Evolutionary conservation across 1,139 yeast species (phyloP), one percentile per base, ranked within the genome.

Genomic region (Eremothecium coryli): DNA sequence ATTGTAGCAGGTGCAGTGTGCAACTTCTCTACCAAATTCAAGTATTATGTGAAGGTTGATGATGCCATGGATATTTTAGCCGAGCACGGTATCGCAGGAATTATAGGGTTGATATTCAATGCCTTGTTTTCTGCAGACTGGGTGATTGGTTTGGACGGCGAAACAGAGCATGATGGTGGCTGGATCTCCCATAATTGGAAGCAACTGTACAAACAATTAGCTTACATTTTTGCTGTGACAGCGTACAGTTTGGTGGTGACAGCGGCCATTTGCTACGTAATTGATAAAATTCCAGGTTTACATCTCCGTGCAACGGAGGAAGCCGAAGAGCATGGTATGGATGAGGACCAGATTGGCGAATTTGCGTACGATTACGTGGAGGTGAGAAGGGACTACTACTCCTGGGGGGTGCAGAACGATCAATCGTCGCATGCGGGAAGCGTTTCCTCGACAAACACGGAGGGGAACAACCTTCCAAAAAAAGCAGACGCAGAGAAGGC

Each of bases 321-420:
- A 35, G 95, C 79, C 12, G 98, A 90, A 60, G 84, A 80, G 46
- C 66, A 68, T 20, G 98, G 98, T 41, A 73, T 86, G 62, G 98
- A 90, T 59, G 97, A 90, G 59, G 95, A 85, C 60, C 96, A 90
- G 64, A 84, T 90, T 48, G 98, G 98, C 36, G 97, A 90, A 61
- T 90, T 90, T 63, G 98, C 98, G 15, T 90, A 88, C 58, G 97
- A 90, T 62, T 90, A 86, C 56, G 96, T 90, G 39, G 98, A 90
- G 65, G 94, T 88, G 14, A 74, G 97, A 61, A 75, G 97, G 58
- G 95, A 88, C 61, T 88, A 82, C 62, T 71, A 82, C 52, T 82
- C 85, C 47, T 82, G 78, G 77, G 66, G 65, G 12, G 52, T 50
- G 13, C 54, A 52, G 31, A 49, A 50, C 8, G 56, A 50, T 35